Evolutionary conservation across 345 rosid genomes (phyloP).

Genomic region (Euphorbia peplus): DNA sequence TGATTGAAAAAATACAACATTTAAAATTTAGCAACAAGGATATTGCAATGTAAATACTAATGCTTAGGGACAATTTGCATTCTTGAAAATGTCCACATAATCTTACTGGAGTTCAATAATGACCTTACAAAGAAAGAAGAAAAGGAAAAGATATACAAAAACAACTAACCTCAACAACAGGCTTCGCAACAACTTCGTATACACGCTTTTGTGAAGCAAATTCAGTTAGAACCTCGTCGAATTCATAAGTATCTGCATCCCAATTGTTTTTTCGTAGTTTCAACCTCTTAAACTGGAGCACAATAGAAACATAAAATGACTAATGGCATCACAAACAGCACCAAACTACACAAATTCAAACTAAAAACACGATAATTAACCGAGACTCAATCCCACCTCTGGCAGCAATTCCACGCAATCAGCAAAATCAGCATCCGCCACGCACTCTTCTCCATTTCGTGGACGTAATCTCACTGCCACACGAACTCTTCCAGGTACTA

Average conservation of each 20-base stretch:
- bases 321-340: neutral
- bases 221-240: slow-evolving; percentile 36
- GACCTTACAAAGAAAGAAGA: neutral
- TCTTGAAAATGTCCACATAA: neutral
- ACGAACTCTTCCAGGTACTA: slow-evolving; percentile 35
- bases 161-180: slow-evolving; percentile 32
- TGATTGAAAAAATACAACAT: neutral
- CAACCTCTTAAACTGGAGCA: slow-evolving; percentile 28
- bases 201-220: slow-evolving; percentile 38
- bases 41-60: neutral
- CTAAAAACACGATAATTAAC: neutral
- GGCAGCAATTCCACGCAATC: slow-evolving; percentile 33
- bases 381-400: slow-evolving; percentile 15
- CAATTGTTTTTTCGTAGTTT: slow-evolving; percentile 35
- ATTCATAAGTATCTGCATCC: slow-evolving; percentile 34
- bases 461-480: slow-evolving; percentile 36
- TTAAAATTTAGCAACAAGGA: neutral
- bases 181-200: slow-evolving; percentile 37
- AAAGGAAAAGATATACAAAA: slow-evolving; percentile 5
- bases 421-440: slow-evolving; percentile 31
- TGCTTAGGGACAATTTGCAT: neutral
- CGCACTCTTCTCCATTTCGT: slow-evolving; percentile 24
- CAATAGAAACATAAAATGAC: neutral
- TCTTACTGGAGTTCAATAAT: neutral
- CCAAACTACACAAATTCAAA: neutral